A percentile compares a stretch with the other conserved stretches of the same genome.
Evolutionary conservation across 345 rosid species (phyloP).

Genomic region (Turritis glabra): DNA sequence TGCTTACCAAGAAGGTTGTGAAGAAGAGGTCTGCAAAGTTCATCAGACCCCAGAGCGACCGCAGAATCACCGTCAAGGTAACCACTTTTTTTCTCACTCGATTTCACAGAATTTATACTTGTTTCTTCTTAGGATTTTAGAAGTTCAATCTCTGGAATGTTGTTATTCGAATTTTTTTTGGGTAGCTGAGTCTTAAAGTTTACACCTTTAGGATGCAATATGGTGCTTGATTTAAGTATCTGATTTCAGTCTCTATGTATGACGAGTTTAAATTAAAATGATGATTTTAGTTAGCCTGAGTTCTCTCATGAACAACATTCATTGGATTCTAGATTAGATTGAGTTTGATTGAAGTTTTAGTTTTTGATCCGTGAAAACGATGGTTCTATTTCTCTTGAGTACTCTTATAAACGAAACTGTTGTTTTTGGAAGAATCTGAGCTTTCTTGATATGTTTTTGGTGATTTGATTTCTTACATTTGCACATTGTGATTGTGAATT

Average conservation of each 20-base stretch:
- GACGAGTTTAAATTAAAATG: not conserved
- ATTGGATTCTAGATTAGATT: not conserved
- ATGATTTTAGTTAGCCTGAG: not conserved
- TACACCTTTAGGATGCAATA: slow-evolving; percentile 28
- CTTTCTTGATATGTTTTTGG: not conserved
- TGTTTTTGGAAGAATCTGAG: not conserved
- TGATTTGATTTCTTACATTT: not conserved
- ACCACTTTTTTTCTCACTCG: not conserved
- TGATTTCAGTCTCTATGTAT: not conserved
- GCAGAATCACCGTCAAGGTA: slow-evolving; percentile 81
- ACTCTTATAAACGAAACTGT: no score
- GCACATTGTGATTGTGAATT: not conserved
- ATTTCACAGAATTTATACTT: not conserved
- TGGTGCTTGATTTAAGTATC: not conserved
- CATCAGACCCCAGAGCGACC: slow-evolving; percentile 81
- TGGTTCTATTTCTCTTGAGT: not conserved
- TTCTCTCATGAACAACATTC: not conserved
- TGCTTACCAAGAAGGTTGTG: slow-evolving; percentile 67
- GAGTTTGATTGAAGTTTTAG: not conserved
- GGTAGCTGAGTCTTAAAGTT: slow-evolving; percentile 54
- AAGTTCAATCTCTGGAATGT: not conserved
- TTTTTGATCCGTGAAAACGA: not conserved
- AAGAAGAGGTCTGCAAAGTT: slow-evolving; percentile 82
- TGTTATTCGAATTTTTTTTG: not conserved
- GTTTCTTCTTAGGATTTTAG: not conserved